Evolutionary conservation across 2,329 filamentous ascomycete genomes (phyloP), one percentile per base, ranked within the genome.

Genomic region (Colletotrichum lindemuthianum): DNA sequence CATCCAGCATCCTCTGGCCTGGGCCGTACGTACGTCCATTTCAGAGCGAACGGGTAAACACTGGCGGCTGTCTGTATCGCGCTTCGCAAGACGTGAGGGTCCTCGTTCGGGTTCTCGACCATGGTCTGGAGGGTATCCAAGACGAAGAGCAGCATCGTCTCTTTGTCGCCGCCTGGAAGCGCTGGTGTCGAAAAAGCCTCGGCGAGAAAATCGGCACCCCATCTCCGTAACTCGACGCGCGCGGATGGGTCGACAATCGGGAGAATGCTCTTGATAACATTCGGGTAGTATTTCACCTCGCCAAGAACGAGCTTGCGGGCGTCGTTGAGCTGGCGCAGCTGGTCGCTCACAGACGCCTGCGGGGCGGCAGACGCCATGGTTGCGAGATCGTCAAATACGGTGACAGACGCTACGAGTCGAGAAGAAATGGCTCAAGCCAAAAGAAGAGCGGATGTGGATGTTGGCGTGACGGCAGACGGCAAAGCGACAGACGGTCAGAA

Each of bases 141-240:
- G 64, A 97, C 92, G 65, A 88, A 86, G 65, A 92, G 82, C 69
- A 90, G 89, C 79, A 96, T 83, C 66, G 88, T 89, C 82, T 90
- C 92, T 83, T 98, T 99, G 76, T 92, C 89, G 56, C 90, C 84
- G 64, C 87, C 83, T 16, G 90, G 82, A 71, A 98, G 84, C 24
- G 91, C 88, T n/a, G 96, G 96, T 65, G 92, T 96, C 61, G 96
- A 91, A 79, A 99, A 98, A 2, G 94, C 93, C 81, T 99, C 96
- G 60, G 95, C 93, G 47, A 99, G 84, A 74, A 99, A 99, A 67
- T 97, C 94, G 68, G 94, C 90, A 33, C 95, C 96, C 96, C 96
- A 99, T 90, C 94, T 85, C 78, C 93, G 91, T 72, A 98, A 82
- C 78, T 97, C 92, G 60, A 97, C 79, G 66, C 88, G 86, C 68